Percentiles rank a stretch among this genome's conserved stretches.
These are phyloP conservation scores for Pelagophyceae sp. DNA, from an alignment of 352 stramenopile species.

Conservation along the genomic window DNA sequence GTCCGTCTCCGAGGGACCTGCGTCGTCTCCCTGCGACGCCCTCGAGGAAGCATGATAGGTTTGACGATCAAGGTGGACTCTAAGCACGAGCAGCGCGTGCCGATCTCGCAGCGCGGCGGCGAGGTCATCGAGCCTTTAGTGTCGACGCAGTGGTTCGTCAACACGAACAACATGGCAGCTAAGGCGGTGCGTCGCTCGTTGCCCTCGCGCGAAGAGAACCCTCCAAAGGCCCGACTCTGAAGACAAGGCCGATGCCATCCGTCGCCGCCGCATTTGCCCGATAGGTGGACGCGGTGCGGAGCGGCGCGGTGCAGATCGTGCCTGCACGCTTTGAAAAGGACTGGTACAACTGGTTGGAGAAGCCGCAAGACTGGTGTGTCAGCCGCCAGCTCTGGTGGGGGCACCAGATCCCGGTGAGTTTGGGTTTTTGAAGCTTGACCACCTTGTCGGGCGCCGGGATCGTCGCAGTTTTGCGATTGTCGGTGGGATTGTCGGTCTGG, in stretches of 20 bases:
- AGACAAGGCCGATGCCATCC: slow-evolving; percentile 28
- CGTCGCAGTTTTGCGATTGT: too few relatives aligned
- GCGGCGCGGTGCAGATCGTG: slow-evolving; percentile 57
- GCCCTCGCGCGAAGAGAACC: slow-evolving; percentile 47
- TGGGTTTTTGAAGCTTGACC: too few relatives aligned
- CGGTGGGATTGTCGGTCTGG: too few relatives aligned
- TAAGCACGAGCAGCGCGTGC: slow-evolving; percentile 64
- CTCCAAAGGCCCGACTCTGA: too few relatives aligned
- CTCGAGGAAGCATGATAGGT: too few relatives aligned
- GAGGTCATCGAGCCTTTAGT: slow-evolving; percentile 95
- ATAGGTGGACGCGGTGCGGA: slow-evolving; percentile 44
- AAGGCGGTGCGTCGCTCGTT: too few relatives aligned
- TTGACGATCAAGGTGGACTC: slow-evolving; percentile 31
- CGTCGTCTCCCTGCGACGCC: too few relatives aligned
- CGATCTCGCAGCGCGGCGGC: slow-evolving; percentile 82
- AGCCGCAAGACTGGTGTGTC: slow-evolving; percentile 99
- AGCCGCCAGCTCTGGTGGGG: slow-evolving; percentile 98
- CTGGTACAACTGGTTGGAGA: slow-evolving; percentile 89
- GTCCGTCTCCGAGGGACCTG: too few relatives aligned
- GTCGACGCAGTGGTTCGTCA: slow-evolving; percentile 95
- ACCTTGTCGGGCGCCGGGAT: too few relatives aligned
- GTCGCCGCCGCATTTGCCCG: too few relatives aligned
- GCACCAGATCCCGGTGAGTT: slow-evolving; percentile 96
- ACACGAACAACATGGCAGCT: slow-evolving; percentile 76
- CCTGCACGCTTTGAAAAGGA: slow-evolving; percentile 58